phyloP scores from a whole-genome alignment of 2,329 filamentous ascomycete species.

The Cryphonectria nitschkei region DNA sequence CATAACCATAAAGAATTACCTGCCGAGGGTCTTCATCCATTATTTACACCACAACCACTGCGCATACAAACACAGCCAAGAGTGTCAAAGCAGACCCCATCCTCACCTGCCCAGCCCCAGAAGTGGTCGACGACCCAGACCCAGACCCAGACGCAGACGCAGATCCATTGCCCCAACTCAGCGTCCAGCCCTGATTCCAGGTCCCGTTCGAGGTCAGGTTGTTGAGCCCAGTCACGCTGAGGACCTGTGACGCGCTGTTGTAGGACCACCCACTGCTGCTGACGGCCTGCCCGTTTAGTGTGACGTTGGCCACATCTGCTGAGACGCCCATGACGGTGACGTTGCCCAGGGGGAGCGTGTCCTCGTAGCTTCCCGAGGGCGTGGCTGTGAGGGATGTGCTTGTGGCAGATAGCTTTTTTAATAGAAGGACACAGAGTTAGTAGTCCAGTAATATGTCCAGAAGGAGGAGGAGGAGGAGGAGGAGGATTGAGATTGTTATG shows the following conservation, averaged over 20 bases:
- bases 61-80: constrained; percentile 1
- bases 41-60: constrained; percentile 8
- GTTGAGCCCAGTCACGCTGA: constrained; percentile 56
- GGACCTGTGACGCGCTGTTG: constrained; percentile 48
- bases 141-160: background rate
- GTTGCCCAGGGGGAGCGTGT: constrained; percentile 62
- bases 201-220: constrained; percentile 55
- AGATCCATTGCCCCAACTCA: constrained; percentile 51
- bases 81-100: background rate
- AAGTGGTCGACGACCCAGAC: background rate
- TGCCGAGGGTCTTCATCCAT: background rate
- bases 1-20: background rate
- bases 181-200: constrained; percentile 60
- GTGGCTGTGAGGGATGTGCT: constrained; percentile 50
- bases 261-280: constrained; percentile 48
- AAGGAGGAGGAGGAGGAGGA: no score
- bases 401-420: constrained; percentile 45
- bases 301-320: constrained; percentile 46
- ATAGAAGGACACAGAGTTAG: no score
- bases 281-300: constrained; percentile 54
- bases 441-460: no score
- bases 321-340: constrained; percentile 65
- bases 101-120: background rate
- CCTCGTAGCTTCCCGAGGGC: constrained; percentile 56
- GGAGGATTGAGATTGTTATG: no score